phyloP scores from a whole-genome alignment of 2,329 filamentous ascomycete genomes.

The Byssochlamys sp. region DNA sequence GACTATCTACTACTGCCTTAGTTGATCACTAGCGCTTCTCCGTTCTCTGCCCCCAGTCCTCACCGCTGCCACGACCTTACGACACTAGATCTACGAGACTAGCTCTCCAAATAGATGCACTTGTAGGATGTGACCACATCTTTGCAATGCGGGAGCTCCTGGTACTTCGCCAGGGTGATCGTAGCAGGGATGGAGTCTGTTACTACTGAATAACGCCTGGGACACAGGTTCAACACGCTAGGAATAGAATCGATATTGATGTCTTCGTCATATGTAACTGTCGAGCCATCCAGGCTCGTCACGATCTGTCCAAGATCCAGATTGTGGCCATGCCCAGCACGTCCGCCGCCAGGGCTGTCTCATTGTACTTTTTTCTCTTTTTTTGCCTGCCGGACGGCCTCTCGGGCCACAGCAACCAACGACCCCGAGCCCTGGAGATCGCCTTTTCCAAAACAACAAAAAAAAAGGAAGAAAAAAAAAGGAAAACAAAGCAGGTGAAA shows the following conservation, averaged over 20 bases:
- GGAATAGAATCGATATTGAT: not conserved
- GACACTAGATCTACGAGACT: too few relatives aligned
- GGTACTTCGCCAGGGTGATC: too few relatives aligned
- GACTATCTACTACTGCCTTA: not conserved
- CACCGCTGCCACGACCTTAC: not conserved
- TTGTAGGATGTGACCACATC: too few relatives aligned
- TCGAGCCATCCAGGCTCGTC: not conserved
- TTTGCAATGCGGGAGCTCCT: too few relatives aligned
- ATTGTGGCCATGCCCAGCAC: not conserved
- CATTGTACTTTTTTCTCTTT: not conserved
- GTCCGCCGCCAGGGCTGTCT: not conserved
- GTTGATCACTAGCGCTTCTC: too few relatives aligned
- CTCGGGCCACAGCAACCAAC: not conserved
- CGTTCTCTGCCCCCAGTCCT: not conserved
- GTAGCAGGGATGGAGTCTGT: not conserved
- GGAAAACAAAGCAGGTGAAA: not conserved
- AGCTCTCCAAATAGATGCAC: not conserved
- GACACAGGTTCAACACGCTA: not conserved
- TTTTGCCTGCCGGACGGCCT: not conserved
- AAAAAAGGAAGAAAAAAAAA: not conserved
- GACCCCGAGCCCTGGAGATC: not conserved
- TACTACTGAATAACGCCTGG: not conserved
- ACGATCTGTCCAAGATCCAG: not conserved
- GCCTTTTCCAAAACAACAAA: not conserved
- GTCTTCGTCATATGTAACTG: not conserved